Percentiles rank a stretch among this genome's conserved stretches.
These are phyloP conservation scores for Didymella segeticola DNA, from an alignment of 2,329 filamentous ascomycete species.

Conservation along the genomic window DNA sequence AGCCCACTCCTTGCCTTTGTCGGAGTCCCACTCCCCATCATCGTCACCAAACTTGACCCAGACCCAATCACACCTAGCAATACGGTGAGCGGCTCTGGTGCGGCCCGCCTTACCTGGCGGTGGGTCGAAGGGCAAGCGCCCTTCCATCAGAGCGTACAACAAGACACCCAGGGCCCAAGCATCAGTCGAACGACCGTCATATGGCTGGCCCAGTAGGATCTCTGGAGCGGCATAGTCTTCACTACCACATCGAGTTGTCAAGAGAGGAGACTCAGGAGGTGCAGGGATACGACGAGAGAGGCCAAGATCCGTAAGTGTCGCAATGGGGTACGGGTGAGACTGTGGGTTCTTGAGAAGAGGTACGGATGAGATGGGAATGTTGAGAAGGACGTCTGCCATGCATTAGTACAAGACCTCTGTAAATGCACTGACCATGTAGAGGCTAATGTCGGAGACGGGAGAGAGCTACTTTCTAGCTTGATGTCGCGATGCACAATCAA, in stretches of 20 bases:
- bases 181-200: slow-evolving; percentile 90
- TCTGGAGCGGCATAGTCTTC: slow-evolving; percentile 98
- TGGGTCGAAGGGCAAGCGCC: slow-evolving; percentile 91
- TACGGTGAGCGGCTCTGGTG: slow-evolving; percentile 85
- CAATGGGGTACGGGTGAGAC: slow-evolving; percentile 79
- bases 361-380: slow-evolving; percentile 73
- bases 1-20: slow-evolving; percentile 69
- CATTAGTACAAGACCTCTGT: slow-evolving; percentile 38
- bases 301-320: slow-evolving; percentile 90
- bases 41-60: slow-evolving; percentile 87
- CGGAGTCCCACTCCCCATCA: slow-evolving; percentile 83
- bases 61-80: slow-evolving; percentile 92
- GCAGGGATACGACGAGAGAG: slow-evolving; percentile 81
- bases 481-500: slow-evolving; percentile 96
- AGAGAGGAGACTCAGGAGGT: slow-evolving; percentile 77
- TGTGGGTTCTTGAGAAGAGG: slow-evolving; percentile 71
- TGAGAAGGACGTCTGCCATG: slow-evolving; percentile 82
- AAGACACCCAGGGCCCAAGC: slow-evolving; percentile 95
- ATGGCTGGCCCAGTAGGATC: slow-evolving; percentile 92
- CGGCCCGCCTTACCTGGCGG: slow-evolving; percentile 78
- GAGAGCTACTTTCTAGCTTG: slow-evolving; percentile 87
- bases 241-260: slow-evolving; percentile 93
- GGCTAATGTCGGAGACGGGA: slow-evolving; percentile 21
- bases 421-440: slow-evolving; percentile 29
- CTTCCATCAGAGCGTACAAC: slow-evolving; percentile 91